Percentiles rank a stretch among this genome's conserved stretches.
phyloP scores from a whole-genome alignment of 441 rosid genomes.

The Pelargonium myrrhifolium region DNA sequence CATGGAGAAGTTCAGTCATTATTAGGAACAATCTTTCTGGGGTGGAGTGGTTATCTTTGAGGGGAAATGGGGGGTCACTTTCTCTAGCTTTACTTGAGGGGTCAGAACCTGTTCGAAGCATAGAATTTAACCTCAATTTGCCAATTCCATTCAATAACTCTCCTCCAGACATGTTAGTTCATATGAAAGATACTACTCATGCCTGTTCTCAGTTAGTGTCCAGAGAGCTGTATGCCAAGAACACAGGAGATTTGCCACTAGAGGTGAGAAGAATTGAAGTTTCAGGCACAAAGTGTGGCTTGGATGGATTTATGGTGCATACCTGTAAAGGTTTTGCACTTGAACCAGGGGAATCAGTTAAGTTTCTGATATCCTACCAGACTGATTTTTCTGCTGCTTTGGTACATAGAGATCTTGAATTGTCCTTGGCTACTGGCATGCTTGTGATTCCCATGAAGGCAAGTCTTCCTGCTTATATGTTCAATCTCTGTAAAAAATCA shows the following conservation, averaged over 20 bases:
- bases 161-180: conserved; percentile 28
- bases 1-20: conserved; percentile 63
- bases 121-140: conserved; percentile 44
- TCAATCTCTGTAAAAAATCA: conserved; percentile 54
- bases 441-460: conserved; percentile 69
- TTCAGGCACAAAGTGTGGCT: conserved; percentile 46
- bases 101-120: conserved; percentile 40
- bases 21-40: conserved; percentile 65
- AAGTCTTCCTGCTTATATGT: conserved; percentile 45
- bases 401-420: conserved; percentile 47
- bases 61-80: conserved; percentile 52
- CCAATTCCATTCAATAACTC: conserved; percentile 37
- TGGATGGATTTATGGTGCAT: conserved; percentile 53
- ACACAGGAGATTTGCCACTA: conserved; percentile 56
- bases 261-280: conserved; percentile 50
- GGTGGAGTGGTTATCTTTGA: conserved; percentile 71
- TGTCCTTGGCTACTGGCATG: conserved; percentile 52
- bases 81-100: conserved; percentile 48
- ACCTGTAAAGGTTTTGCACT: conserved; percentile 46
- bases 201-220: conserved; percentile 46
- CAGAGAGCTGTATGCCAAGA: conserved; percentile 58
- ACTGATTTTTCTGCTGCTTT: conserved; percentile 41
- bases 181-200: conserved; percentile 25
- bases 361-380: conserved; percentile 53
- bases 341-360: conserved; percentile 57